phyloP scores from a whole-genome alignment of 805 yeast genomes.

The Cyberlindnera xylosilytica region DNA sequence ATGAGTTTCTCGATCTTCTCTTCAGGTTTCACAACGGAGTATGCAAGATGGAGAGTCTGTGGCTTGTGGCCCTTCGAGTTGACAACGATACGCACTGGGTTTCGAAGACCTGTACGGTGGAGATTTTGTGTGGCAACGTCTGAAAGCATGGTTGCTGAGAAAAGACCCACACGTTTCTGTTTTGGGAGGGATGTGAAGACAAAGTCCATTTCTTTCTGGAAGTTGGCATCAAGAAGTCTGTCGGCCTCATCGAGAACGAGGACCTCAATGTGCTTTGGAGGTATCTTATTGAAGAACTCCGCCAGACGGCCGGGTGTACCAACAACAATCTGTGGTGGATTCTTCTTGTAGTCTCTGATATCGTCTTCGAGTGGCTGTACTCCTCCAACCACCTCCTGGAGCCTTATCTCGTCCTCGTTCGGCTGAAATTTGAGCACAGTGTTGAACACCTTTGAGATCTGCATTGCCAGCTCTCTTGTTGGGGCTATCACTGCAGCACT shows the following conservation, averaged over 20 bases:
- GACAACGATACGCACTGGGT: constrained; percentile 86
- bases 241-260: constrained; percentile 90
- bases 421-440: constrained; percentile 57
- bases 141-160: constrained; percentile 77
- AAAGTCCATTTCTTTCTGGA: constrained; percentile 61
- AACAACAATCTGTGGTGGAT: constrained; percentile 69
- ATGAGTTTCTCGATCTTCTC: constrained; percentile 59
- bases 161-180: constrained; percentile 90
- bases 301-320: constrained; percentile 91
- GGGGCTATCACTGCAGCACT: constrained; percentile 68
- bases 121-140: constrained; percentile 75
- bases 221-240: constrained; percentile 74
- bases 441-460: constrained; percentile 66
- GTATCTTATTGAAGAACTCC: constrained; percentile 66
- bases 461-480: constrained; percentile 66
- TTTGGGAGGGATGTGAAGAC: constrained; percentile 75
- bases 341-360: constrained; percentile 48
- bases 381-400: constrained; percentile 68
- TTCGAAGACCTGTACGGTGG: constrained; percentile 85
- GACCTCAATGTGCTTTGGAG: constrained; percentile 62
- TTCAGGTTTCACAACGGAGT: constrained; percentile 56
- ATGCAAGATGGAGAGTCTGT: constrained; percentile 56
- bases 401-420: constrained; percentile 41
- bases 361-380: constrained; percentile 67
- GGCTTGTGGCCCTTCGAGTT: constrained; percentile 58